Base-by-base conservation (phyloP, 805 yeast species). In the Myxozyma monticola region DNA sequence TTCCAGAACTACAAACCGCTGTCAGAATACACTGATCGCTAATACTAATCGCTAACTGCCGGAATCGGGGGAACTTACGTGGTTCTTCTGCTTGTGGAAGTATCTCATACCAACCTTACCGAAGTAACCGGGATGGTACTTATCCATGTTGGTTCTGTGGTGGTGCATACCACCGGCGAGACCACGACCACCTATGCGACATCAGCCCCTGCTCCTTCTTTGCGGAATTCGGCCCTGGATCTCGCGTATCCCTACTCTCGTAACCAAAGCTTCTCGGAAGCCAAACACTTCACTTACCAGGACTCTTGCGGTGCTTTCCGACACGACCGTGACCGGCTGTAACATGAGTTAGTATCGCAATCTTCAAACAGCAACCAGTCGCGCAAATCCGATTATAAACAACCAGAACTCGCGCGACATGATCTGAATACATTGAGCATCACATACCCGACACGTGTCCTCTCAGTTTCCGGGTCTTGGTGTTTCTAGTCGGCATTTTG, bases 81-180 rank as follows among this genome's bases (percentile, higher is more conserved):
- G 65, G 50, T 57, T 59, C 48, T 51, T 50, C 54, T 60, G 64
- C 50, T 46, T 45, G 60, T 57, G 64, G 65, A 61, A 61, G 50
- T 59, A 60, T 86, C 99, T 88, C 97, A 91, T 91, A 90, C 99
- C 99, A 75, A 93, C 98, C 83, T 93, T 95, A 87, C 99, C 99
- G 81, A 93, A 93, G 91, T 93, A 93, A 89, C 99, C 99, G 72
- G 99, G 99, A 79, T 93, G 99, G 96, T 87, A 93, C 80, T 91
- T 93, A 78, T 93, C 99, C 81, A 93, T 78, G 84, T 93, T 93
- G 77, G 93, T 90, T 84, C 99, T 88, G 96, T 93, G 99, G 80
- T 93, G 99, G 79, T 91, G 98, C 80, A 82, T 91, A 88, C 99
- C 99, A 91, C 99, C 99, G 76, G 99, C 99, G 90, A 80, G 91